Base-by-base conservation (phyloP, 2,329 filamentous ascomycete genomes). In the Lecanicillium sp. region DNA sequence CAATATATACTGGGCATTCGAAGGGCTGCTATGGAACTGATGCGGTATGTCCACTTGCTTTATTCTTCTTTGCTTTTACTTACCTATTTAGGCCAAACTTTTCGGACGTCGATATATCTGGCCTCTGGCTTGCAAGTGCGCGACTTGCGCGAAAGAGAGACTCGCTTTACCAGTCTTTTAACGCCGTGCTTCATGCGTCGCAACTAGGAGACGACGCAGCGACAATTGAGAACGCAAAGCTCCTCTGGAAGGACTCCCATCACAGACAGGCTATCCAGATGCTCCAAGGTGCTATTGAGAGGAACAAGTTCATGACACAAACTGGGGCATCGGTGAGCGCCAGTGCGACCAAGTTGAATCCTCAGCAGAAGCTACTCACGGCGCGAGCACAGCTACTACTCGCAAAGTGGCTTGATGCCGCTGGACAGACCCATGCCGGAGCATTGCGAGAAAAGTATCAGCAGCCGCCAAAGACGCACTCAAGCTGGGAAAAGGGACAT, bases 241-340 rank as follows among this genome's bases (percentile, higher is more conserved):
- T 98, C 20, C 66, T 97, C 7, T 98, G 92, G 88, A 87, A 85
- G 50, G 88, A 96, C 57, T 87, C 87, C 1, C 84, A 96, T 53
- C 87, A 90, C 56, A 79, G 92, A 44, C 95, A 97, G 61, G 94
- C 92, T 2, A 98, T 98, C 44, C 87, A 94, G 50, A 85, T 84
- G 33, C 70, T 98, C 3, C 82, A 94, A 53, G 81, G 86, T 32
- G 89, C 90, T 17, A 95, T 98, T 46, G 75, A 80, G 33, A 80
- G 77, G 25, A 84, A 88, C 39, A 79, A 81, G n/a, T 88, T 94
- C 55, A 76, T 77, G 46, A 68, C 64, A 1, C 62, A 66, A 45
- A 64, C 60, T 33, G 64, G 52, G 11, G 32, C 30, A 20, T 38
- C 42, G 15, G 27, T 42, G 8, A 43, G 29, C 19, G 36, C 30